These are phyloP conservation scores for Phytophthora cryptogea DNA, from an alignment of 352 stramenopile species.

Conservation along the genomic window DNA sequence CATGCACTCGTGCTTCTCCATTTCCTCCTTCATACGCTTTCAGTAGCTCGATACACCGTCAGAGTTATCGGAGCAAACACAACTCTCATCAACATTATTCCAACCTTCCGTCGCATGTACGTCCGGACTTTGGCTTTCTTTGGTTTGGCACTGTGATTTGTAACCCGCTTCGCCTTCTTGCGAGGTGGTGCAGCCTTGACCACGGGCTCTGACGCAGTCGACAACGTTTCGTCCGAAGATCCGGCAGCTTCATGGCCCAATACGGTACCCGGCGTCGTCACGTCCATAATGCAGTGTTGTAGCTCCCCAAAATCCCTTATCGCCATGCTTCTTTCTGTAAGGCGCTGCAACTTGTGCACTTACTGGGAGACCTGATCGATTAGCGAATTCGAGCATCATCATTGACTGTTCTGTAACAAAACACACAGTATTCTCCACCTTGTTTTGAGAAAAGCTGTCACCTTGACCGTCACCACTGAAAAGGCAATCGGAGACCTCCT, in stretches of 20 bases:
- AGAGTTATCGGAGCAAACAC: too few species aligned
- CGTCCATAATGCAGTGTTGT: neutral
- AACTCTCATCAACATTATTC: too few species aligned
- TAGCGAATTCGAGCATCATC: neutral
- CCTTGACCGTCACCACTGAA: neutral
- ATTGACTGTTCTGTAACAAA: too few species aligned
- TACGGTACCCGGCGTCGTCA: neutral
- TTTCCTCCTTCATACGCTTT: conserved; percentile 14
- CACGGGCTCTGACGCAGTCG: neutral
- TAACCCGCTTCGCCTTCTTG: neutral
- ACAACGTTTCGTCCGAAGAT: neutral
- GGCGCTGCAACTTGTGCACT: neutral
- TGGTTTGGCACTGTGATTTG: conserved; percentile 3
- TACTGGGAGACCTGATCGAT: neutral
- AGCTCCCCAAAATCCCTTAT: too few species aligned
- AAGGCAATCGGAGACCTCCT: neutral
- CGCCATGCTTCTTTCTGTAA: too few species aligned
- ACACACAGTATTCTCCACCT: neutral
- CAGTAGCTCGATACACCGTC: conserved; percentile 13
- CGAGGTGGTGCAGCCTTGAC: neutral
- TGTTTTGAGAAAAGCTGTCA: neutral
- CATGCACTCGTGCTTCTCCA: conserved; percentile 1
- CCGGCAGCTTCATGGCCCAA: neutral
- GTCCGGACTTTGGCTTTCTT: conserved; percentile 25
- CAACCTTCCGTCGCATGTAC: conserved; percentile 32